Evolutionary conservation across 1,139 yeast species (phyloP).

Genomic region (Debaryomyces fabryi): DNA sequence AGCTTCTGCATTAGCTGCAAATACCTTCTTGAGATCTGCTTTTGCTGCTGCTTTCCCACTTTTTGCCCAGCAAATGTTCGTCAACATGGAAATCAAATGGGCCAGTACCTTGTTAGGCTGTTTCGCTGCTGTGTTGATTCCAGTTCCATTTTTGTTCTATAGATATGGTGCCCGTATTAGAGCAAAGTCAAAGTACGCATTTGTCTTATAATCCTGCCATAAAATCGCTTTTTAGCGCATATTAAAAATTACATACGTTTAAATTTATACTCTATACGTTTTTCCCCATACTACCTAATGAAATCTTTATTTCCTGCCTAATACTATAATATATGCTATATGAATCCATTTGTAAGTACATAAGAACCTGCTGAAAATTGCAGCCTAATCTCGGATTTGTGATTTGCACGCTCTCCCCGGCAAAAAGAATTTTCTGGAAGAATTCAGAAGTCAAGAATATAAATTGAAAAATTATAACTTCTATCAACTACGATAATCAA

Average conservation of each 20-base stretch:
- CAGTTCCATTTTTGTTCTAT: slow-evolving; percentile 76
- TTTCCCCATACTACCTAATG: background rate
- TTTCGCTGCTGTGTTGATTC: slow-evolving; percentile 60
- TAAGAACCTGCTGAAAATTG: background rate
- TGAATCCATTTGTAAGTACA: background rate
- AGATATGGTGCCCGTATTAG: slow-evolving; percentile 66
- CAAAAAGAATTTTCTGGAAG: slow-evolving; percentile 9
- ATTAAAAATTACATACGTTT: background rate
- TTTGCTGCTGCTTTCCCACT: slow-evolving; percentile 57
- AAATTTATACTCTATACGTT: no score
- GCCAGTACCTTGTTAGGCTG: slow-evolving; percentile 80
- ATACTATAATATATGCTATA: background rate
- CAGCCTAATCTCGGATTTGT: background rate
- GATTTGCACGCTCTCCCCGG: background rate
- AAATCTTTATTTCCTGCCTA: background rate
- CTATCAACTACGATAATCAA: slow-evolving; percentile 1
- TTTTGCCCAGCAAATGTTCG: slow-evolving; percentile 68
- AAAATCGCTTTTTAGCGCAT: no score
- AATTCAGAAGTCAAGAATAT: background rate
- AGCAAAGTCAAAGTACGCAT: slow-evolving; percentile 40
- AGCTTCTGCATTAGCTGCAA: slow-evolving; percentile 89
- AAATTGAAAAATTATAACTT: slow-evolving; percentile 6
- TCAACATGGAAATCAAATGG: slow-evolving; percentile 76
- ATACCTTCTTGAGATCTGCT: slow-evolving; percentile 70
- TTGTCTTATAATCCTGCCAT: background rate